Evolutionary conservation across 1,139 yeast genomes (phyloP).

Genomic region (Candida tetrigidarum): DNA sequence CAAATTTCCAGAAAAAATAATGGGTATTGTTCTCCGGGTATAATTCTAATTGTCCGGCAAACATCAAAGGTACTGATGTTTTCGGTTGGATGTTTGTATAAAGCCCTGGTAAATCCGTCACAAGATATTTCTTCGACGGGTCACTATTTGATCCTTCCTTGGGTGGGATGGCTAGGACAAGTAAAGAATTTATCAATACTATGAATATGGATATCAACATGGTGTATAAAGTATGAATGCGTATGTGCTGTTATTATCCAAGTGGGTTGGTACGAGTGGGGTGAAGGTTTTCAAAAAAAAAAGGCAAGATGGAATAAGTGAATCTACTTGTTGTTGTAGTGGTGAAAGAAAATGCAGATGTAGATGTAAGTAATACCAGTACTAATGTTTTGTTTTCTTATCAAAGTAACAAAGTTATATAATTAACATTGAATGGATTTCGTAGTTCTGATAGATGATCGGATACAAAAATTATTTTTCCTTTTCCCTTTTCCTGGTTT

Average conservation of each 20-base stretch:
- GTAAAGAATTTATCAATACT: constrained; percentile 1
- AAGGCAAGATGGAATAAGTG: too few relatives aligned
- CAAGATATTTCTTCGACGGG: constrained; percentile 33
- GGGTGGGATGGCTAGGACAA: constrained; percentile 25
- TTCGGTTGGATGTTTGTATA: constrained; percentile 29
- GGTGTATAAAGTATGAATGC: not conserved
- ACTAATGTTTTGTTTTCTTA: too few relatives aligned
- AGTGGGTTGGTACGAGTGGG: not conserved
- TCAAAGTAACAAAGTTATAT: too few relatives aligned
- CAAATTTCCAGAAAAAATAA: constrained; percentile 82
- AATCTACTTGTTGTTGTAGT: too few relatives aligned
- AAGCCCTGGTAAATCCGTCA: constrained; percentile 48
- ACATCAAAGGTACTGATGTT: constrained; percentile 55
- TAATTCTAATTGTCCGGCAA: constrained; percentile 71
- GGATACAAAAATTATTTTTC: not conserved
- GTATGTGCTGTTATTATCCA: not conserved
- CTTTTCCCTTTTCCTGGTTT: too few relatives aligned
- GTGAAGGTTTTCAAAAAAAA: too few relatives aligned
- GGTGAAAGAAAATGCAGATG: too few relatives aligned
- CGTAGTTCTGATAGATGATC: not conserved
- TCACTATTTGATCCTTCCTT: constrained; percentile 18
- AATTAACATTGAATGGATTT: too few relatives aligned
- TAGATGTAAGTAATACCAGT: too few relatives aligned
- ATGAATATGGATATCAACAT: constrained; percentile 1
- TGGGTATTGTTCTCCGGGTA: constrained; percentile 58